These are phyloP conservation scores for Aspergillus taichungensis DNA, from an alignment of 495 filamentous ascomycete species.

Conservation along the genomic window DNA sequence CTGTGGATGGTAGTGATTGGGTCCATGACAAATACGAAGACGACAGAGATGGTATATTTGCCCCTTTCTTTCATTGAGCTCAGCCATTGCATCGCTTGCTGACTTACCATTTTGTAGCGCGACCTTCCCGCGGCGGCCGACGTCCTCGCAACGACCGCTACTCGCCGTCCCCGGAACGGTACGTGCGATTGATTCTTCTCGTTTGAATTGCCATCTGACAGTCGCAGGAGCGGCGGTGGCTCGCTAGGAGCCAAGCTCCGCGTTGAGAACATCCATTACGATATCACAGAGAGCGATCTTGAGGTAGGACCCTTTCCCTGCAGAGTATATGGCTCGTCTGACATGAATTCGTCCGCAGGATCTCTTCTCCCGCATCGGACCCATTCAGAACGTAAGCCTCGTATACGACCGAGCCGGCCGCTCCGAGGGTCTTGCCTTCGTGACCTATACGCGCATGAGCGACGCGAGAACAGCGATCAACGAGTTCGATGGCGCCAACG, in stretches of 20 bases:
- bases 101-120: conserved; percentile 23
- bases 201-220: neutral
- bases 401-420: conserved; percentile 86
- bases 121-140: conserved; percentile 31
- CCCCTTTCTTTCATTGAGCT: conserved; percentile 24
- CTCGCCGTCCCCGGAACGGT: conserved; percentile 45
- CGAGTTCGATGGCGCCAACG: conserved; percentile 86
- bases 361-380: conserved; percentile 71
- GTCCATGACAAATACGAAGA: conserved; percentile 84
- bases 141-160: conserved; percentile 27
- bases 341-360: conserved; percentile 40
- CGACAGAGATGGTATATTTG: conserved; percentile 38
- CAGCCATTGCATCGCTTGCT: conserved; percentile 1
- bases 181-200: conserved; percentile 18
- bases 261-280: conserved; percentile 91
- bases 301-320: conserved; percentile 41
- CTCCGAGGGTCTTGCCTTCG: conserved; percentile 76
- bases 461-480: conserved; percentile 68
- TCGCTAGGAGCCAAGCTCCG: conserved; percentile 60
- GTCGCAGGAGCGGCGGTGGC: conserved; percentile 19
- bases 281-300: conserved; percentile 79
- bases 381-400: conserved; percentile 59
- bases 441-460: conserved; percentile 60
- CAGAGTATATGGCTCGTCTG: neutral
- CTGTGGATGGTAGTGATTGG: conserved; percentile 57